Percentiles rank a stretch among this genome's conserved stretches.
phyloP scores from a whole-genome alignment of 106 monocot genomes.

The Acorus calamus region DNA sequence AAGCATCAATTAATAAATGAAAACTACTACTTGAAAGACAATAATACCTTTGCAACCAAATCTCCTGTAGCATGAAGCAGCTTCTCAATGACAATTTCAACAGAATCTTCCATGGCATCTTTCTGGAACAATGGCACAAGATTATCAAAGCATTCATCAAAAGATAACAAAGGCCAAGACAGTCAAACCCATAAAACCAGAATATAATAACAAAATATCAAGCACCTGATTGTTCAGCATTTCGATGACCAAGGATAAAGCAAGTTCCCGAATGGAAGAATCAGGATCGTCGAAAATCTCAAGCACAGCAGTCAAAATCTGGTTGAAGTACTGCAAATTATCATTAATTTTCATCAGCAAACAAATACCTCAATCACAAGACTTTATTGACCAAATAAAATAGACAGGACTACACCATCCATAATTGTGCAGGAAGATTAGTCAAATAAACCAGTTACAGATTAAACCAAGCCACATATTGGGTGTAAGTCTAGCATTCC shows the following conservation, averaged over 20 bases:
- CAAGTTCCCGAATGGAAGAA: constrained; percentile 68
- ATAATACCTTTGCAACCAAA: constrained; percentile 51
- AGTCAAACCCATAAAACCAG: too few species aligned
- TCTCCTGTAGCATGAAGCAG: constrained; percentile 73
- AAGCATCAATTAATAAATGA: too few species aligned
- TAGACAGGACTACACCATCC: too few species aligned
- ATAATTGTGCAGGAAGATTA: too few species aligned
- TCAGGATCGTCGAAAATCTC: constrained; percentile 83
- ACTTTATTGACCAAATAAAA: too few species aligned
- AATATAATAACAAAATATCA: too few species aligned
- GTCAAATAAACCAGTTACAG: too few species aligned
- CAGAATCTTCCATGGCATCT: constrained; percentile 76
- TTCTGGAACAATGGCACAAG: constrained; percentile 28
- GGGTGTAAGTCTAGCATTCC: too few species aligned
- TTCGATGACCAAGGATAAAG: constrained; percentile 66
- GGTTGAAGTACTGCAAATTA: constrained; percentile 85
- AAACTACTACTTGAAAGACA: neutral
- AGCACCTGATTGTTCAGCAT: constrained; percentile 91
- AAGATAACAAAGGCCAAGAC: too few species aligned
- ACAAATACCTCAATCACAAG: too few species aligned
- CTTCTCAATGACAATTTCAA: constrained; percentile 95
- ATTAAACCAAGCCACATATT: too few species aligned
- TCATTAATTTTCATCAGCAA: constrained; percentile 12
- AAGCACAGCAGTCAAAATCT: constrained; percentile 87
- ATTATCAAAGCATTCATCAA: too few species aligned